A percentile compares a stretch with the other conserved stretches of the same genome.
These are phyloP conservation scores for Naganishia randhawae DNA, from an alignment of 768 basidiomycete species.

Conservation along the genomic window DNA sequence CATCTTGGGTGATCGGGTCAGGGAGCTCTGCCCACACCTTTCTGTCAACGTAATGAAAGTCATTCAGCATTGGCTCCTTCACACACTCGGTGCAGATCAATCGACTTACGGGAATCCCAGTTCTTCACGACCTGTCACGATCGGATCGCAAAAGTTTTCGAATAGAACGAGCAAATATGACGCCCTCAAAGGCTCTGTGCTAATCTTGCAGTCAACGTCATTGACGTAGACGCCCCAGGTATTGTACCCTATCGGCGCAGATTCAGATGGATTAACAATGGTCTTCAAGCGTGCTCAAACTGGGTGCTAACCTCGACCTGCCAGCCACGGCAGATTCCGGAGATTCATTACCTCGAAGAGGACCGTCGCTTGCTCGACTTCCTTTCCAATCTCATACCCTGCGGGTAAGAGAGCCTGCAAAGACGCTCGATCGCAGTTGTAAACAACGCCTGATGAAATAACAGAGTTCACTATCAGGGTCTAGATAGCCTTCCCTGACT, in stretches of 20 bases:
- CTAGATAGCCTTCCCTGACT: neutral
- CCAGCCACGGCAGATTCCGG: conserved; percentile 27
- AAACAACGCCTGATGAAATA: conserved; percentile 13
- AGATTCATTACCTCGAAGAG: conserved; percentile 25
- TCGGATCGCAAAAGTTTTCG: conserved; percentile 27
- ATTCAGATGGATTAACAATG: neutral
- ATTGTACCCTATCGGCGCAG: conserved; percentile 16
- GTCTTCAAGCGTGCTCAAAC: neutral
- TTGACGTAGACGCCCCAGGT: conserved; percentile 29
- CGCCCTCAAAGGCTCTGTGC: neutral
- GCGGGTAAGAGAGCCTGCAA: conserved; percentile 15
- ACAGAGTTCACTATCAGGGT: neutral
- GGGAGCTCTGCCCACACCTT: conserved; percentile 29
- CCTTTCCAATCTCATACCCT: conserved; percentile 18
- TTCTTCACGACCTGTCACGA: conserved; percentile 25
- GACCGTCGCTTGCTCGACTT: conserved; percentile 20
- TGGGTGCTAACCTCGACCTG: conserved; percentile 15
- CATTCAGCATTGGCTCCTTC: neutral
- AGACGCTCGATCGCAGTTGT: neutral
- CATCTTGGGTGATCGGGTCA: conserved; percentile 10
- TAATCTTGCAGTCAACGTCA: conserved; percentile 13
- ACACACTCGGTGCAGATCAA: no score
- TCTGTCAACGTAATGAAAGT: neutral
- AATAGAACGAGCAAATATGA: conserved; percentile 27
- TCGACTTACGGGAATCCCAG: conserved; percentile 22